phyloP scores from a whole-genome alignment of 1,284 basidiomycete species.

The Ganoderma leucocontextum region DNA sequence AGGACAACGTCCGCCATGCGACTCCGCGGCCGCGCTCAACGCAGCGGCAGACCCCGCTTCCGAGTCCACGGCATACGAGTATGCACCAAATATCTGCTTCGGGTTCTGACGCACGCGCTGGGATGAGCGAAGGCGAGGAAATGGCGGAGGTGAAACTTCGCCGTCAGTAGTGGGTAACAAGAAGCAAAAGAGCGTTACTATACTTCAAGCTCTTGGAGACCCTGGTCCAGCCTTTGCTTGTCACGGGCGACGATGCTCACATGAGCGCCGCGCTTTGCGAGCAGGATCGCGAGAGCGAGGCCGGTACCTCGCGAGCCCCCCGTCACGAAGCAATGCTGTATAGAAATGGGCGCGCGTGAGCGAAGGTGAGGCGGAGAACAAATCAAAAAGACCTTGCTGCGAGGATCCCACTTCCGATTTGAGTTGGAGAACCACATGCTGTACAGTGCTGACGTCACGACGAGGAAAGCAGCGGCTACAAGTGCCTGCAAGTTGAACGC shows the following conservation, averaged over 20 bases:
- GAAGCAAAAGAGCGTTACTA: neutral
- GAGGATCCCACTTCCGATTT: no score
- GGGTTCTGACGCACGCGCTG: constrained; percentile 57
- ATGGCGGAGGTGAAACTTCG: constrained; percentile 14
- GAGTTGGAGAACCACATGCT: no score
- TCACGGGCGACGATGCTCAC: constrained; percentile 86
- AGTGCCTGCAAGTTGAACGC: no score
- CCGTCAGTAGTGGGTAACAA: neutral
- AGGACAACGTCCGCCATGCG: constrained; percentile 63
- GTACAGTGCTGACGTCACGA: no score
- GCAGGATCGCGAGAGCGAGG: constrained; percentile 71
- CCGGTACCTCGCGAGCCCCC: constrained; percentile 89
- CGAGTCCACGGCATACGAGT: constrained; percentile 48
- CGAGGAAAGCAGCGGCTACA: no score
- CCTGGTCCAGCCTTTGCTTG: constrained; percentile 63
- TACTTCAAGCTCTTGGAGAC: constrained; percentile 72
- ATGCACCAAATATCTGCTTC: constrained; percentile 14
- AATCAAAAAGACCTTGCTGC: no score
- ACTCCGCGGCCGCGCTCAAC: constrained; percentile 63
- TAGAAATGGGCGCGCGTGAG: neutral
- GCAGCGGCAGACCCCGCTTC: constrained; percentile 61
- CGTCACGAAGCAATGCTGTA: constrained; percentile 79
- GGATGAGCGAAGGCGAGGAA: neutral
- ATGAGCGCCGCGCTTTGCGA: constrained; percentile 76
- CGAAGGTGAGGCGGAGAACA: no score